These are phyloP conservation scores for Basipetospora sp. DNA, from an alignment of 2,329 filamentous ascomycete species.

Conservation along the genomic window DNA sequence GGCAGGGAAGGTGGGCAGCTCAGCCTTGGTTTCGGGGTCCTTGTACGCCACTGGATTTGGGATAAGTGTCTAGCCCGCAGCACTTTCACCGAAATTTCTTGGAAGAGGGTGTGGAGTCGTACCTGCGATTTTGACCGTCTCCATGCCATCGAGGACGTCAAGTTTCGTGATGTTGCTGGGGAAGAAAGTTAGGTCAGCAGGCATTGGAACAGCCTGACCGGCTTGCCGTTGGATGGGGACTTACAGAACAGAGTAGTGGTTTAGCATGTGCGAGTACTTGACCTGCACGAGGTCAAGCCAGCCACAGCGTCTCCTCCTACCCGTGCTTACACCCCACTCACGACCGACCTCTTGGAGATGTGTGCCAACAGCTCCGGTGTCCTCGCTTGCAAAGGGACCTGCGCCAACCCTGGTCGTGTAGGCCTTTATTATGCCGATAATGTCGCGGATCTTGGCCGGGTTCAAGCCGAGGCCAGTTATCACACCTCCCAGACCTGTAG, in stretches of 20 bases:
- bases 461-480: slow-evolving; percentile 18
- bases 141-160: slow-evolving; percentile 59
- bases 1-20: slow-evolving; percentile 49
- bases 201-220: neutral
- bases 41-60: slow-evolving; percentile 54
- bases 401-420: slow-evolving; percentile 46
- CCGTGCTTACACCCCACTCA: slow-evolving; percentile 15
- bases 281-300: slow-evolving; percentile 53
- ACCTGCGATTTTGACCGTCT: slow-evolving; percentile 43
- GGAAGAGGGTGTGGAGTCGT: slow-evolving; percentile 1
- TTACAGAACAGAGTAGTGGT: slow-evolving; percentile 46
- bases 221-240: too few species aligned
- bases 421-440: slow-evolving; percentile 49
- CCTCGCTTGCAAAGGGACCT: slow-evolving; percentile 51
- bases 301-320: slow-evolving; percentile 18
- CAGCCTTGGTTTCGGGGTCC: slow-evolving; percentile 25
- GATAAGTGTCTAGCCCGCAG: slow-evolving; percentile 1
- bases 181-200: neutral
- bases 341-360: slow-evolving; percentile 30
- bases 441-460: slow-evolving; percentile 39
- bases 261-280: slow-evolving; percentile 47
- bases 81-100: neutral
- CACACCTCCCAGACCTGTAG: slow-evolving; percentile 11
- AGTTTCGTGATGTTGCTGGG: slow-evolving; percentile 25
- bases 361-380: slow-evolving; percentile 19